Evolutionary conservation across 2,329 filamentous ascomycete genomes (phyloP), one percentile per base, ranked within the genome.

Genomic region (Knufia fluminis): DNA sequence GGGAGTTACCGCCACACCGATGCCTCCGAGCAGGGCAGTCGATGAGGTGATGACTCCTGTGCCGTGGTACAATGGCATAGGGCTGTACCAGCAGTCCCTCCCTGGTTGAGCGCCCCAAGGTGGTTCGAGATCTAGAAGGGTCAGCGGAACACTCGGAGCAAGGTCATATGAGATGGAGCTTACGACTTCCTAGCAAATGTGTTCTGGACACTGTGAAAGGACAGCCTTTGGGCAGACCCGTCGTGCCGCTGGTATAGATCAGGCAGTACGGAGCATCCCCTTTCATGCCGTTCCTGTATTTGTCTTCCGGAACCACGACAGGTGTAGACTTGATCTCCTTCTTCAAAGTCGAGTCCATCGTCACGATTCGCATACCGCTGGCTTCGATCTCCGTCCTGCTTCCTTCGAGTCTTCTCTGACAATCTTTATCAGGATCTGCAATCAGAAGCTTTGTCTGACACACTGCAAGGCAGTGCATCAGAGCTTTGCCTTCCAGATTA

Each of bases 41-140:
- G 83, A 72, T 26, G 75, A 71, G 4, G 70, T 72, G 28, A 84
- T 78, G 16, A 77, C 77, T 4, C 84, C 85, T 0, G 85, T 89
- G 12, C 83, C 84, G 63, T 90, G 85, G 61, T 88, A 89, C 26
- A 86, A 68, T 0, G 79, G 85, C 84, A 89, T 89, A 64, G 82
- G 85, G 60, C 80, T 77, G 61, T 88, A 89, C 76, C 81, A 87
- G 22, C 81, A 70, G 61, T 86, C 80, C 1, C 62, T 61, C 2
- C 65, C 66, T 1, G 47, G 52, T 3, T 46, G 54, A 19, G 63
- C 61, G 7, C 52, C 47, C 47, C 63, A 57, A 7, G 24, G 22
- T 9, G 50, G 59, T 16, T 63, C 65, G 40, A 69, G 62, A 4
- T 59, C 58, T 4, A 61, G 55, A 16, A n/a, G n/a, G n/a, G n/a